phyloP scores from a whole-genome alignment of 169 alveolate species.

The Amoebophrya sp. region DNA sequence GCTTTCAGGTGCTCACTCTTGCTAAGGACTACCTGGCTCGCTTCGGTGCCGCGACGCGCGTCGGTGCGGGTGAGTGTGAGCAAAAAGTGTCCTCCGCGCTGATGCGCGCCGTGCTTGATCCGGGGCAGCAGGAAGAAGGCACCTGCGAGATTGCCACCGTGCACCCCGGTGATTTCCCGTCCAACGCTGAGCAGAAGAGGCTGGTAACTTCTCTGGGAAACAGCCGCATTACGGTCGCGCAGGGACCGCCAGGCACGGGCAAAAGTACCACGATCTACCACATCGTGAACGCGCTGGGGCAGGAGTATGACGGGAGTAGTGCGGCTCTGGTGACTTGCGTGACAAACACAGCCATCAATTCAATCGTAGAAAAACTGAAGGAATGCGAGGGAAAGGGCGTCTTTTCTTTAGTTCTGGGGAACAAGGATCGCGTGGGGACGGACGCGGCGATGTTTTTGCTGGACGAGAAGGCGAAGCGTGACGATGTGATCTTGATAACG shows the following conservation, averaged over 20 bases:
- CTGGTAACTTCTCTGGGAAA: not conserved
- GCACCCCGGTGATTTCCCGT: not conserved
- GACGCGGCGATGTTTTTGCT: not conserved
- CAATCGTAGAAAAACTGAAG: not conserved
- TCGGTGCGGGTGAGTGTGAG: not conserved
- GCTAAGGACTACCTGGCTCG: not conserved
- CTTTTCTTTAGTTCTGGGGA: not conserved
- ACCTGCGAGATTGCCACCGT: not conserved
- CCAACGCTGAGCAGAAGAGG: not conserved
- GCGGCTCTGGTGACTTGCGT: not conserved
- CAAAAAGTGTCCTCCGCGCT: not conserved
- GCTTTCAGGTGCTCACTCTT: not conserved
- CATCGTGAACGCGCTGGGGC: not conserved
- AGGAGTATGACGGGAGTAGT: not conserved
- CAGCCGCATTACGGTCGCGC: not conserved
- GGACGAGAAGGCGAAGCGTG: not conserved
- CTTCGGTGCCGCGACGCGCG: not conserved
- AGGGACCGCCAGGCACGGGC: not conserved
- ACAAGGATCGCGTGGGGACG: not conserved
- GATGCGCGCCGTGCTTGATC: not conserved
- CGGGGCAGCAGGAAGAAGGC: not conserved
- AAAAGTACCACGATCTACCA: not conserved
- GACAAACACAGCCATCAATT: not conserved
- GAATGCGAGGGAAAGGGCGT: not conserved
- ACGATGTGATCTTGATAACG: not conserved